Conservation (phyloP, 2,329 filamentous ascomycete species). For the Penicillium sp. region DNA sequence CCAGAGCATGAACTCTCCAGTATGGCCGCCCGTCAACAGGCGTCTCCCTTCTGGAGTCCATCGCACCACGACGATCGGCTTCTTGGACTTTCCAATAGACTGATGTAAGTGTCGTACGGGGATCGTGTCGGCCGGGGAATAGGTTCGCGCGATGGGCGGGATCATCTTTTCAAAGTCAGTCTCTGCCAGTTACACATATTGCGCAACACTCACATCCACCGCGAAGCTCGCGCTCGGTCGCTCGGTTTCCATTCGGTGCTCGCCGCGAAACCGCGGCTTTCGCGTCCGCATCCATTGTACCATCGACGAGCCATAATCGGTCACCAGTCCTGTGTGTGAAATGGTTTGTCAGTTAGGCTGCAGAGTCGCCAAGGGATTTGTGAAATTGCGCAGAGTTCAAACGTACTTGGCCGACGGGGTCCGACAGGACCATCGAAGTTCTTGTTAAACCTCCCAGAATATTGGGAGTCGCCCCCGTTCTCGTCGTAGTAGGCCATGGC, state of each 20-base stretch:
- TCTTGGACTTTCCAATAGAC: slow-evolving; percentile 97
- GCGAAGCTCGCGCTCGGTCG: slow-evolving; percentile 86
- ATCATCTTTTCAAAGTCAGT: slow-evolving; percentile 63
- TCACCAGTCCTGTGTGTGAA: slow-evolving; percentile 68
- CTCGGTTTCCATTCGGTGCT: slow-evolving; percentile 72
- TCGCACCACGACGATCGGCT: slow-evolving; percentile 92
- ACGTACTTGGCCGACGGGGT: slow-evolving; percentile 43
- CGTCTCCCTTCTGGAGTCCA: slow-evolving; percentile 96
- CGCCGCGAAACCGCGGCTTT: slow-evolving; percentile 70
- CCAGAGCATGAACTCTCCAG: slow-evolving; percentile 97
- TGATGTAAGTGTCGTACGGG: slow-evolving; percentile 95
- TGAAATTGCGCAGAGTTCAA: not conserved
- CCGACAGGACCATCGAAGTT: slow-evolving; percentile 36
- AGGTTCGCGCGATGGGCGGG: slow-evolving; percentile 72
- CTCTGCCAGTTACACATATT: slow-evolving; percentile 1
- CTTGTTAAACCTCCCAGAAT: slow-evolving; percentile 31
- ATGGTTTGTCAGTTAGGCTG: slow-evolving; percentile 14
- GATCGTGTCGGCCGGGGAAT: slow-evolving; percentile 78
- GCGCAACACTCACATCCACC: slow-evolving; percentile 66
- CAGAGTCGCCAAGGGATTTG: not conserved
- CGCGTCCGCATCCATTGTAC: slow-evolving; percentile 89
- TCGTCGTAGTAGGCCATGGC: slow-evolving; percentile 44
- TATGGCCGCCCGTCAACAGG: slow-evolving; percentile 88
- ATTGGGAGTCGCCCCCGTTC: slow-evolving; percentile 33
- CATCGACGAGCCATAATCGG: slow-evolving; percentile 87